Evolutionary conservation across 2,329 filamentous ascomycete genomes (phyloP), one percentile per base, ranked within the genome.

Genomic region (Macrophomina pseudophaseolina): DNA sequence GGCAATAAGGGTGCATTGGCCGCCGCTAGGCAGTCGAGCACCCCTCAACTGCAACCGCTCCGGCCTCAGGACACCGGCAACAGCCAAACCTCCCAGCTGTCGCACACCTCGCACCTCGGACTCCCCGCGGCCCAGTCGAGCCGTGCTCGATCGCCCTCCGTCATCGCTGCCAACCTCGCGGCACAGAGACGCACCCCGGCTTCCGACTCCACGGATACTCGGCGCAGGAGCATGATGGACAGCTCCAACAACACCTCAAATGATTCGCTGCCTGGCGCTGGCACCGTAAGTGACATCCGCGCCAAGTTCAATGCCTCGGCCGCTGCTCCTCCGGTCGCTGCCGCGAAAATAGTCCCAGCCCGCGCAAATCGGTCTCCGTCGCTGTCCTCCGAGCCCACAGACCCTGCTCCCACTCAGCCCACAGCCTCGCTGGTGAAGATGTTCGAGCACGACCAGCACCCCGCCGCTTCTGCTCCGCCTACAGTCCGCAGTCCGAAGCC

Each of bases 351-450:
- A 5, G 11, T 16, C 4, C 38, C 58, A 14, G 18, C 32, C 44
- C 58, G 42, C 2, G 4, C 42, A 44, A 49, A n/a, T 44, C 58
- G 42, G 7, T 28, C 58, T 12, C 32, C 30, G 11, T 65, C 18
- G 68, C 58, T 38, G 9, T 9, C 58, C 32, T 62, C 58, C 44
- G 79, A 80, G 42, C 69, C 78, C 16, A 79, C 83, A 12, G 87
- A 91, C 73, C 85, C 85, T 9, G 84, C 82, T 1, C 81, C 87
- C 5, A 88, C 91, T 59, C 80, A 85, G 30, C 84, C 90, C 0
- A 89, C 90, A 0, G 87, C 82, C 3, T 86, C 88, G 4, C 80
- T 92, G 23, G 89, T 92, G 64, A 86, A 86, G 46, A 83, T 91
- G 79, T 92, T 92, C 70, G 90, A 93, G 77, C 81, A 83, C 69